Evolutionary conservation across 139 green algal species (phyloP), one percentile per base, ranked within the genome.

Genomic region (Tetraselmis chui): DNA sequence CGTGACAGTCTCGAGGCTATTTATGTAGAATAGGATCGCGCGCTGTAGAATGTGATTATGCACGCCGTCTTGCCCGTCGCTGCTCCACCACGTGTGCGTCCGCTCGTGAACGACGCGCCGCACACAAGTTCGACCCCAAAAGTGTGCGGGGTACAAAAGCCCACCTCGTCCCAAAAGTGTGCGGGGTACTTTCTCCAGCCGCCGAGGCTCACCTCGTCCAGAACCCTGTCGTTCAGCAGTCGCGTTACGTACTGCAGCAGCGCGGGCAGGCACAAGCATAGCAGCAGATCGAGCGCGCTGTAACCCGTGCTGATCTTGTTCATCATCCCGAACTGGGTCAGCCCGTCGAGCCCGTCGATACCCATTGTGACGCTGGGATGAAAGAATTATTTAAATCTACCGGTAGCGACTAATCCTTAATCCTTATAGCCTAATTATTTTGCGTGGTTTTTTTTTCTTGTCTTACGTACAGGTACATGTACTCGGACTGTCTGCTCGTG

Each of bases 251-350:
- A 59, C 29, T 82, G 78, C 28, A 89, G 27, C 27, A 87, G 27
- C 1, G 85, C 23, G 5, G 86, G 86, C 28, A 89, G 24, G 2
- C 87, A 59, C 79, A 89, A 84, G 29, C 83, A 76, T 1, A 89
- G 80, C 24, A 83, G 26, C 22, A 86, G 77, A 32, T 89, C 86
- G 11, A 89, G 76, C 24, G 77, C 29, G 23, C 74, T 31, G 78
- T 87, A 45, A 26, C 84, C 84, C 1, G 80, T 87, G 1, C 26
- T 45, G 29, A 85, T 81, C 84, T 85, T 87, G 58, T 79, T 79
- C 81, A 88, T 85, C 30, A 87, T n/a, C 1, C 84, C 84, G 32
- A 77, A 85, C 80, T 85, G 79, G 45, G 45, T 67, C 11, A 67
- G 45, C 18, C 45, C 45, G 18, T 67, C 45, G 5, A 67, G 45